These are phyloP conservation scores for Penicillium polonicum DNA, from an alignment of 2,329 filamentous ascomycete genomes.

Conservation along the genomic window DNA sequence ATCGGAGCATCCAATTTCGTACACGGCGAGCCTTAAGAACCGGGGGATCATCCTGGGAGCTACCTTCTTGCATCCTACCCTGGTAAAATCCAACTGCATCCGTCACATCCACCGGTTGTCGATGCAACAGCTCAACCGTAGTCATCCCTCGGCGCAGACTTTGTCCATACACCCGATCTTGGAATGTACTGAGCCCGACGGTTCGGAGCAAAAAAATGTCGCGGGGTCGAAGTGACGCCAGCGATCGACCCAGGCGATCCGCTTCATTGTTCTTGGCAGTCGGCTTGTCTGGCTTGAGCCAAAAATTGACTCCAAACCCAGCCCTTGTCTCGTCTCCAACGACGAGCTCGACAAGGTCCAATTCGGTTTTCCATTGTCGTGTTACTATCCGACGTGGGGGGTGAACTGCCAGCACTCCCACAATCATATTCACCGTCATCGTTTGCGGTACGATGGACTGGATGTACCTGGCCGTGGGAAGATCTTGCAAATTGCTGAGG, in stretches of 20 bases:
- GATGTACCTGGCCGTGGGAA: constrained; percentile 68
- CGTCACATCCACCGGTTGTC: constrained; percentile 52
- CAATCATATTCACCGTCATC: constrained; percentile 78
- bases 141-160: constrained; percentile 72
- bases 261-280: constrained; percentile 17
- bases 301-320: constrained; percentile 80
- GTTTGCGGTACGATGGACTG: constrained; percentile 72
- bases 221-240: constrained; percentile 58
- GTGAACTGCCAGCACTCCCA: constrained; percentile 70
- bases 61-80: constrained; percentile 44
- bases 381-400: constrained; percentile 68
- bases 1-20: constrained; percentile 71
- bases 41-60: constrained; percentile 48
- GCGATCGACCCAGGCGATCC: constrained; percentile 41
- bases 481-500: constrained; percentile 64
- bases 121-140: constrained; percentile 65
- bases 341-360: constrained; percentile 71
- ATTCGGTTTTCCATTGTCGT: constrained; percentile 49
- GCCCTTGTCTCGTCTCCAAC: constrained; percentile 82
- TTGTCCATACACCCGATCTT: constrained; percentile 77
- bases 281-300: constrained; percentile 56
- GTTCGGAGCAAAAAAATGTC: constrained; percentile 80
- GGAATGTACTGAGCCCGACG: constrained; percentile 74
- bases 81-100: constrained; percentile 59
- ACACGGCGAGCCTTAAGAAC: constrained; percentile 65